phyloP scores from a whole-genome alignment of 495 filamentous ascomycete genomes.

The Talaromyces adpressus region DNA sequence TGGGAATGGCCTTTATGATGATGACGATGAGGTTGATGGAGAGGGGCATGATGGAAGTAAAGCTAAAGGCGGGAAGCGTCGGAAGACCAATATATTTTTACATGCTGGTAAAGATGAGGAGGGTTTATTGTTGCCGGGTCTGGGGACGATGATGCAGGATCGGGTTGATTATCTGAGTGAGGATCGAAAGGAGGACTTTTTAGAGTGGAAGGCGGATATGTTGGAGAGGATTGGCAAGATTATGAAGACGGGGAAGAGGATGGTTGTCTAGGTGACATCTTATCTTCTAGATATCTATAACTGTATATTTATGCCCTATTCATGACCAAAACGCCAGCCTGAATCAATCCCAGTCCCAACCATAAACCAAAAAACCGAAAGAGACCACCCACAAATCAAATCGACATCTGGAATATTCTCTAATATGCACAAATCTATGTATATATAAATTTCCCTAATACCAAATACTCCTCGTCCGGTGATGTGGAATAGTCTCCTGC shows the following conservation, averaged over 20 bases:
- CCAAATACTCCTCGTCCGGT: constrained; percentile 92
- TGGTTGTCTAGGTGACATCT: not conserved
- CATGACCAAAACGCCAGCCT: not conserved
- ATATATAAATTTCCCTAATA: constrained; percentile 48
- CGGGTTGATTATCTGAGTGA: constrained; percentile 74
- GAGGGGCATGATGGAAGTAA: constrained; percentile 10
- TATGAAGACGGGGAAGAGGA: constrained; percentile 8
- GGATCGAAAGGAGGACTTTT: constrained; percentile 57
- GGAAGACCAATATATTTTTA: constrained; percentile 14
- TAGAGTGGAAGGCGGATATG: constrained; percentile 65
- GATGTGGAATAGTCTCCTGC: constrained; percentile 69
- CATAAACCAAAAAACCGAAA: not conserved
- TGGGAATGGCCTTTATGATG: constrained; percentile 20
- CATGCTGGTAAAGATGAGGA: constrained; percentile 18
- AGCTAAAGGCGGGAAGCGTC: constrained; percentile 14
- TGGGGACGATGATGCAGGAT: constrained; percentile 81
- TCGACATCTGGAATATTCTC: not conserved
- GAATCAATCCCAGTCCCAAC: not conserved
- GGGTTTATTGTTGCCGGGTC: constrained; percentile 43
- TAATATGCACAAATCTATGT: constrained; percentile 1
- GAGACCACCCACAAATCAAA: not conserved
- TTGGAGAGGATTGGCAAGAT: constrained; percentile 33
- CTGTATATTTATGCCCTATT: not conserved
- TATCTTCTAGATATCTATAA: not conserved
- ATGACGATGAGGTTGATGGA: constrained; percentile 30